These are phyloP conservation scores for Phytopythium chamaehyphon DNA, from an alignment of 352 stramenopile genomes.

Conservation along the genomic window DNA sequence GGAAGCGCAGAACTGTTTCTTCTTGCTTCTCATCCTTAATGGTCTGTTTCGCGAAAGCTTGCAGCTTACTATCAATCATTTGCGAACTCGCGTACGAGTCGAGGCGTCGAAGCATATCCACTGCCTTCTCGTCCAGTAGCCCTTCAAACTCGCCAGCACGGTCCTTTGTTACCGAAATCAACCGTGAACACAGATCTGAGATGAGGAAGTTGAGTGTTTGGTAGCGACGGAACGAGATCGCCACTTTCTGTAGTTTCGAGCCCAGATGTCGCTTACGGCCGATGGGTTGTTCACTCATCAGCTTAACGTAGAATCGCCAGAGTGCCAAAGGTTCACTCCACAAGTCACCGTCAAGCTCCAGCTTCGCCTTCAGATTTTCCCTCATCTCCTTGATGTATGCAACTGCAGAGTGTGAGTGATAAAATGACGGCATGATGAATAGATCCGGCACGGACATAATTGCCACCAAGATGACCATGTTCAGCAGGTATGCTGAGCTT, in stretches of 20 bases:
- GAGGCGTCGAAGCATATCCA: slow-evolving; percentile 48
- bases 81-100: slow-evolving; percentile 64
- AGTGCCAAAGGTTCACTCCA: slow-evolving; percentile 79
- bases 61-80: slow-evolving; percentile 37
- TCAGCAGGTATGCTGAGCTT: slow-evolving; percentile 38
- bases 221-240: slow-evolving; percentile 64
- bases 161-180: slow-evolving; percentile 49
- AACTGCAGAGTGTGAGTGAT: slow-evolving; percentile 55
- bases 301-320: slow-evolving; percentile 67
- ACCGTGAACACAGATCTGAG: slow-evolving; percentile 63
- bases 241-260: slow-evolving; percentile 38
- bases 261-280: slow-evolving; percentile 37
- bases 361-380: slow-evolving; percentile 59
- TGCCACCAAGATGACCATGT: slow-evolving; percentile 63
- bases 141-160: slow-evolving; percentile 30
- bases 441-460: slow-evolving; percentile 67
- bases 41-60: slow-evolving; percentile 41
- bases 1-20: slow-evolving; percentile 52
- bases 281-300: slow-evolving; percentile 40
- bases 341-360: slow-evolving; percentile 47
- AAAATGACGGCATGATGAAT: slow-evolving; percentile 78
- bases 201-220: slow-evolving; percentile 79
- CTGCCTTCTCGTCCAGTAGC: slow-evolving; percentile 33
- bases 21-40: slow-evolving; percentile 24
- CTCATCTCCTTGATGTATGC: slow-evolving; percentile 80